Conservation (phyloP, 345 rosid species). For the Chamaenerion angustifolium region DNA sequence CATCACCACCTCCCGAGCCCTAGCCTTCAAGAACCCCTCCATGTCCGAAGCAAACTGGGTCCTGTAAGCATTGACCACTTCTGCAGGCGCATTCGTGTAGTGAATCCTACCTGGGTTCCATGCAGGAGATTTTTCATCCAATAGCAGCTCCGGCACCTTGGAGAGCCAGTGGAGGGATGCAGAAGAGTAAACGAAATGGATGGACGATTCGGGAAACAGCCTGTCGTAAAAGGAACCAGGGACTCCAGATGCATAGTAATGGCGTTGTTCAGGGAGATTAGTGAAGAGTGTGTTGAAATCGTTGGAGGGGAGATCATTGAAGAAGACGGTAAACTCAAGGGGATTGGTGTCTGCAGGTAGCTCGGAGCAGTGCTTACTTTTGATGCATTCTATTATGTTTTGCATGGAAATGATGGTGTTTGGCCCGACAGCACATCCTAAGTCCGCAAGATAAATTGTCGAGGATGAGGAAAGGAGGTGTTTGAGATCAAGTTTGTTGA, state of each 20-base stretch:
- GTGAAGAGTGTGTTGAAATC: constrained; percentile 6
- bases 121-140: constrained; percentile 6
- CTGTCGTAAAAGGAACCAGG: constrained; percentile 5
- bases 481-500: constrained; percentile 26
- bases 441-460: constrained; percentile 32
- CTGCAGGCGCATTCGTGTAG: constrained; percentile 12
- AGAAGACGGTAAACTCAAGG: constrained; percentile 6
- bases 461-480: constrained; percentile 13
- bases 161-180: constrained; percentile 3
- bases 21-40: constrained; percentile 12
- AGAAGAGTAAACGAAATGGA: background rate
- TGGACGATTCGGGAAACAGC: background rate
- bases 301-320: constrained; percentile 4
- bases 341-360: constrained; percentile 1
- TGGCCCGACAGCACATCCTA: constrained; percentile 67
- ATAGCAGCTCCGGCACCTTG: constrained; percentile 1
- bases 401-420: constrained; percentile 34
- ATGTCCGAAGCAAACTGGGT: constrained; percentile 15
- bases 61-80: constrained; percentile 13
- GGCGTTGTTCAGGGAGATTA: background rate
- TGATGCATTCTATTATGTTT: constrained; percentile 21
- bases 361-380: constrained; percentile 16
- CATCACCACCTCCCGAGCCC: constrained; percentile 17
- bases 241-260: background rate
- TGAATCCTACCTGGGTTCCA: constrained; percentile 17